Conservation (phyloP, 2,329 filamentous ascomycete species). For the Nakataea oryzae region DNA sequence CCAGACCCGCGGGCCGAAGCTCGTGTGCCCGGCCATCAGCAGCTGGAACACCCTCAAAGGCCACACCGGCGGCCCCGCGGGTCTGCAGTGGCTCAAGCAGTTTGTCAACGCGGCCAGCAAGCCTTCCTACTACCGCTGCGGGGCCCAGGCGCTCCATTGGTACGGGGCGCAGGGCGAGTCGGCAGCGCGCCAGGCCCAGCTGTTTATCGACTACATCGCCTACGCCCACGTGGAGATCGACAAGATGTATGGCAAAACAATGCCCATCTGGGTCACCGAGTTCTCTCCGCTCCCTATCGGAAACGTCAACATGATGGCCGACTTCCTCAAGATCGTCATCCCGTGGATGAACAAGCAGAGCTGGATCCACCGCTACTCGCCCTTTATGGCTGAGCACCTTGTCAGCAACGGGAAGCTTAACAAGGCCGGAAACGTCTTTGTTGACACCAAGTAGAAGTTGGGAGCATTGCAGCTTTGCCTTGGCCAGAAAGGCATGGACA, state of each 20-base stretch:
- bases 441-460: conserved; percentile 35
- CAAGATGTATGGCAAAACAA: conserved; percentile 6
- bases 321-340: conserved; percentile 6
- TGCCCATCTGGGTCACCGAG: conserved; percentile 10
- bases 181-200: conserved; percentile 4
- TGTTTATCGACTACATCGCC: conserved; percentile 8
- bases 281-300: conserved; percentile 5
- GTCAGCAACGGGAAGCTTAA: conserved; percentile 3
- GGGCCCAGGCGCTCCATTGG: conserved; percentile 10
- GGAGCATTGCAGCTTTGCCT: background rate
- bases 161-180: conserved; percentile 4
- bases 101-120: conserved; percentile 4
- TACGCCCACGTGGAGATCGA: conserved; percentile 6
- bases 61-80: conserved; percentile 7
- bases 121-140: conserved; percentile 5
- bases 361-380: conserved; percentile 7
- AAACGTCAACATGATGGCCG: conserved; percentile 11
- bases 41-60: conserved; percentile 5
- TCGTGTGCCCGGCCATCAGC: conserved; percentile 9
- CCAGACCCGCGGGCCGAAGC: conserved; percentile 4
- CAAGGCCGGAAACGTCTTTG: conserved; percentile 6
- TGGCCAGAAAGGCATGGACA: background rate
- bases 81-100: conserved; percentile 7
- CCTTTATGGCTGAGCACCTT: conserved; percentile 8
- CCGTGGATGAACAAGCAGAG: conserved; percentile 8